Base-by-base conservation (phyloP, 2,329 filamentous ascomycete genomes). In the Neofusicoccum ribis region DNA sequence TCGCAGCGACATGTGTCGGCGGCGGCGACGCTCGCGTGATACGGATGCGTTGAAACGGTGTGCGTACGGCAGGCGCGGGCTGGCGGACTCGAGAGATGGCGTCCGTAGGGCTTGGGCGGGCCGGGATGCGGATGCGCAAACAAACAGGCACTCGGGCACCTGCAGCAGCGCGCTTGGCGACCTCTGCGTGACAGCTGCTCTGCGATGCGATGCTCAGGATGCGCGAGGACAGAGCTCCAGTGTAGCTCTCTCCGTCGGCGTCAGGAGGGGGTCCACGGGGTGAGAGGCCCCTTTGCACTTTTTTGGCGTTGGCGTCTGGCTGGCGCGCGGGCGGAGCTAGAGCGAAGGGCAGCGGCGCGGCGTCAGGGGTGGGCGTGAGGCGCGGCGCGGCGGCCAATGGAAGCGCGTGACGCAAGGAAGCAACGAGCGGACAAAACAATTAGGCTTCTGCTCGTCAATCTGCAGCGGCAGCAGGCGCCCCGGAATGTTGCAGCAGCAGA, bases 301-400 rank as follows among this genome's bases (percentile, higher is more conserved):
- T 60, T 60, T 60, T 47, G 56, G 56, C 41, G 43, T 37, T 17
- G 56, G 56, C 56, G 54, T 44, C 39, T 59, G 54, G 54, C 54
- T 31, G 54, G 54, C 54, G 54, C 41, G 54, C 39, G 15, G 54
- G 54, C 39, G 27, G 41, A 47, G 56, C 56, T 60, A 46, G 56
- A 36, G 36, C 43, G 56, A 44, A 37, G 27, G 43, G 56, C 56
- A 60, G 56, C 56, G 56, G 56, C 41, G 56, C 56, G 56, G 56
- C 56, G 56, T 60, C 56, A 60, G 56, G 56, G 50, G 54, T 12
- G 43, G 20, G 39, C 43, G 47, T 47, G 43, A 23, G 50, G 11
- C 9, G 56, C 14, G 56, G 31, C 27, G 56, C 31, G 44, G 17
- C 27, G 37, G 56, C 56, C 56, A 60, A 60, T 60, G 56, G 56